Percentiles rank a stretch among this genome's conserved stretches.
Evolutionary conservation across 257 asterid species (phyloP).

Genomic region (Prunella vulgaris): DNA sequence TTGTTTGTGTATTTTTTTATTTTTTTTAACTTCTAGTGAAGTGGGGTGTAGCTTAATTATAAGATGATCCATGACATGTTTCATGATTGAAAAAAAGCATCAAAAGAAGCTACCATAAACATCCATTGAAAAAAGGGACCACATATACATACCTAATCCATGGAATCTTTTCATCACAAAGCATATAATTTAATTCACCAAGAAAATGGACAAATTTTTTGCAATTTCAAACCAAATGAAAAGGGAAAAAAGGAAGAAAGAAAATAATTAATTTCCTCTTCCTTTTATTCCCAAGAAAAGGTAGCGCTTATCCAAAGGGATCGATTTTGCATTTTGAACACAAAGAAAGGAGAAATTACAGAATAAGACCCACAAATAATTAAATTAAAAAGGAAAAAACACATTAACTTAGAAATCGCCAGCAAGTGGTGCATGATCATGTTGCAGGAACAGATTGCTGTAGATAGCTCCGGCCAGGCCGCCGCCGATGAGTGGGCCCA

Average conservation of each 20-base stretch:
- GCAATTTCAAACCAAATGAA: slow-evolving; percentile 35
- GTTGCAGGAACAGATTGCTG: slow-evolving; percentile 46
- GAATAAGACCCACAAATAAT: not conserved
- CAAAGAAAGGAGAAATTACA: slow-evolving; percentile 25
- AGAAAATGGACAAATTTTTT: slow-evolving; percentile 17
- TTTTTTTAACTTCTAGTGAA: no score
- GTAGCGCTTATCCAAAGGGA: not conserved
- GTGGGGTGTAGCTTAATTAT: not conserved
- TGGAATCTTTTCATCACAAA: slow-evolving; percentile 8
- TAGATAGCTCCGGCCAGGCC: slow-evolving; percentile 75
- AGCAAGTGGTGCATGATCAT: slow-evolving; percentile 50
- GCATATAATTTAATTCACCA: slow-evolving; percentile 22
- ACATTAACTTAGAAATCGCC: slow-evolving; percentile 34
- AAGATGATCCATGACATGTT: not conserved
- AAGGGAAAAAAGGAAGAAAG: slow-evolving; percentile 10
- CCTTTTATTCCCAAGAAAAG: slow-evolving; percentile 29
- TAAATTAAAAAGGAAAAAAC: not conserved
- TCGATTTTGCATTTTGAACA: slow-evolving; percentile 16
- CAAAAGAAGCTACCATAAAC: slow-evolving; percentile 13
- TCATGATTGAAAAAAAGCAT: slow-evolving; percentile 12
- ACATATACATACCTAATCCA: slow-evolving; percentile 17
- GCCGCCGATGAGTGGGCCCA: slow-evolving; percentile 85
- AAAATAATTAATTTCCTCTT: slow-evolving; percentile 20
- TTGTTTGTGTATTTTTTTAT: not conserved
- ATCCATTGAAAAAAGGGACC: slow-evolving; percentile 12